These are phyloP conservation scores for Nicotiana otophora DNA, from an alignment of 257 asterid genomes.

Conservation along the genomic window DNA sequence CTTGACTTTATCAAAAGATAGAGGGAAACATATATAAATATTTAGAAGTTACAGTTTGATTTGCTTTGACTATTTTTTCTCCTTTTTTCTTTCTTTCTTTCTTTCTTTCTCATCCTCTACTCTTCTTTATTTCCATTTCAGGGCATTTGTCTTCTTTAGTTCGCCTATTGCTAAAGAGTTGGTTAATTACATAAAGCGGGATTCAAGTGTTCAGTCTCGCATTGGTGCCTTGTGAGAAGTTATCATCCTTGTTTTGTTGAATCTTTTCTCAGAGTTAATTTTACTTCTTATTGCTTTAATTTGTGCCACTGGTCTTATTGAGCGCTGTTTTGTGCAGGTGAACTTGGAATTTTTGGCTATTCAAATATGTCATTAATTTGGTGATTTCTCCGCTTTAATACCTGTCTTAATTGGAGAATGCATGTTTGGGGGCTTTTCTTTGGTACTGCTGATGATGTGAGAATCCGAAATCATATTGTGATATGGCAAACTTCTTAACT, in stretches of 20 bases:
- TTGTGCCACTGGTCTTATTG: conserved; percentile 26
- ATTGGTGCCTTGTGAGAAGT: conserved; percentile 99
- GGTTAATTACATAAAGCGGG: conserved; percentile 77
- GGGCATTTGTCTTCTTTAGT: conserved; percentile 98
- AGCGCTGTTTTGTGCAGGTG: conserved; percentile 61
- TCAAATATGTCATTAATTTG: conserved; percentile 22
- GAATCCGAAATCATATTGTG: neutral
- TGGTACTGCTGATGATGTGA: neutral
- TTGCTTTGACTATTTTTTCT: neutral
- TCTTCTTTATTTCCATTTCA: conserved; percentile 18
- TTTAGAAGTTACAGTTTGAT: neutral
- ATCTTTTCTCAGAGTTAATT: conserved; percentile 16
- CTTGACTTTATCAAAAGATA: neutral
- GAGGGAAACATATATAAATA: neutral
- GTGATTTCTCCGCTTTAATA: neutral
- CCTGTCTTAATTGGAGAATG: conserved; percentile 1
- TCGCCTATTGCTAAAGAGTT: conserved; percentile 79
- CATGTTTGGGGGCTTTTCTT: neutral
- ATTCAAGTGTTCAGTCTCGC: conserved; percentile 80
- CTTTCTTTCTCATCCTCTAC: neutral
- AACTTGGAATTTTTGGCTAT: conserved; percentile 93
- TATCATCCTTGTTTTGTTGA: conserved; percentile 5
- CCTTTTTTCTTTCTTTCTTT: neutral
- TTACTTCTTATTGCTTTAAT: conserved; percentile 13
- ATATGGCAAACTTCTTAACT: neutral